Evolutionary conservation across 2,329 filamentous ascomycete species (phyloP), one percentile per base, ranked within the genome.

Genomic region (Penicillium brasilianum): DNA sequence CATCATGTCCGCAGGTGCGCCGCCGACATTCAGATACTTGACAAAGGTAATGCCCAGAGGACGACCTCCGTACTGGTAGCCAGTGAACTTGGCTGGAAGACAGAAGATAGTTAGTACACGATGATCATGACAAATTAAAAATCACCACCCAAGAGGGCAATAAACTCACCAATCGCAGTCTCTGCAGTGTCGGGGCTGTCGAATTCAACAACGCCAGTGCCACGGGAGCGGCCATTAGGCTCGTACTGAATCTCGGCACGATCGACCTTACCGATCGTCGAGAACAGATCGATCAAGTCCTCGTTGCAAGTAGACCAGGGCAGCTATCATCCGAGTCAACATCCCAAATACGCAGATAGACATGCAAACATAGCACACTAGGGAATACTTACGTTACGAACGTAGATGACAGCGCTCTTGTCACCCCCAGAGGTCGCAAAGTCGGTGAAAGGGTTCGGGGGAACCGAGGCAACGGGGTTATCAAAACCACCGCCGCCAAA

Each of bases 241-340:
- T 99, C 95, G 74, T 99, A 98, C 79, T 99, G 95, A 59, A 99
- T 98, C 80, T 99, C 95, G n/a, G 95, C 95, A 72, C 95, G 93
- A 72, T 97, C 93, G 61, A 99, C 95, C 78, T 97, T 97, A 66
- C 95, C 95, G 73, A 99, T 99, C 11, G 95, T 99, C 18, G 91
- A 93, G 83, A 99, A 99, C 20, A 99, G 85, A 76, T 99, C 95
- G 59, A 98, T 88, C 28, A 99, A 83, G 77, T 99, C 95, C 65
- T 99, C 95, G 74, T 99, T 98, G 82, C 93, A 97, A 16, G 95
- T 99, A 30, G 95, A 98, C 95, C 95, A 99, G 13, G 95, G 95
- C 65, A 99, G 87, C 93, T 97, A 50, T 20, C n/a, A 34, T 50
- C 25, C 32, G 20, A 44, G 50, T 59, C 50, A 59, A 43, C 36